Evolutionary conservation across 2,329 filamentous ascomycete genomes (phyloP), one percentile per base, ranked within the genome.

Genomic region (Pseudogymnoascus destructans): DNA sequence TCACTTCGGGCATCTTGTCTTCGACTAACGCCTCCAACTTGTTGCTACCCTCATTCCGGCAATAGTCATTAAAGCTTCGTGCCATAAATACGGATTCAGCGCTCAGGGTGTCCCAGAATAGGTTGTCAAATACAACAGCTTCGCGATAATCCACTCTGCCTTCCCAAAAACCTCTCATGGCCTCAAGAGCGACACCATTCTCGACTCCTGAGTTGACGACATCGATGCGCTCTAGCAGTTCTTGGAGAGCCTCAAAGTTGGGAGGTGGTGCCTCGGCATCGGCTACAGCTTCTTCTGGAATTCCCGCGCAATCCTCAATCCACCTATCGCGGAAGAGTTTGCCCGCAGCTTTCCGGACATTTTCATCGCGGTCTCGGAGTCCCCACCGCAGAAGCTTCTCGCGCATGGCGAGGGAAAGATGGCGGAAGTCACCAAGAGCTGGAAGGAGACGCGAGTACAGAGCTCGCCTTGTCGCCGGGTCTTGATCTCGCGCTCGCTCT

Each of bases 351-450:
- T 95, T 95, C 57, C 91, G 84, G 10, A 98, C 93, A 64, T 87
- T 89, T 64, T 97, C 92, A 64, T 98, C 93, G 70, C 93, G 82
- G 70, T 98, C 93, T 36, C 91, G 84, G 38, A 98, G 75, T 56
- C 93, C 93, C 93, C 93, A 98, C 36, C 93, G 82, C 25, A 98
- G 79, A 30, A 98, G 78, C 71, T 97, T 97, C 72, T 98, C 93
- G 68, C 93, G 80, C 84, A 97, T 95, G 1, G 87, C 89, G 21
- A 98, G 77, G 9, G 90, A 95, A 57, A 98, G 74, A 72, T 96
- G 89, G 58, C 93, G 82, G 72, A 98, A 98, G 72, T 98, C 93
- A 10, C 91, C 93, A 0, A 98, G 76, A 0, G 87, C 87, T 1
- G 93, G 93, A 4, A 98, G 75, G 5, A 98, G 77, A 33, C 87